Percentiles rank a stretch among this genome's conserved stretches.
These are phyloP conservation scores for Penicillium egyptiacum DNA, from an alignment of 495 filamentous ascomycete genomes.

Conservation along the genomic window DNA sequence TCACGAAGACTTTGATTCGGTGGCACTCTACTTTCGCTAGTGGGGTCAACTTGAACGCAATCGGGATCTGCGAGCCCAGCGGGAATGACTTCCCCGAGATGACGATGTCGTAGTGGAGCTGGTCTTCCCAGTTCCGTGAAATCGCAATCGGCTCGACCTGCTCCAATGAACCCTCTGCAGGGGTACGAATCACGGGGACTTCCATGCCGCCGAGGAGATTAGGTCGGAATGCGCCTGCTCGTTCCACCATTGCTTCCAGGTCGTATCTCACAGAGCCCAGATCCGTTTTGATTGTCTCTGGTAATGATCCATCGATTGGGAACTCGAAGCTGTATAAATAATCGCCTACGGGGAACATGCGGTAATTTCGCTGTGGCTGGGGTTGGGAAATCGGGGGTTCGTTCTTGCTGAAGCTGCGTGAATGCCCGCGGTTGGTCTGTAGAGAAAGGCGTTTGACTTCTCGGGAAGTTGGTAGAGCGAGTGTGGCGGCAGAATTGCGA, in stretches of 20 bases:
- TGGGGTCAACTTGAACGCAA: constrained; percentile 96
- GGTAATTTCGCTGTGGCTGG: constrained; percentile 85
- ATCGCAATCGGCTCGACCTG: constrained; percentile 96
- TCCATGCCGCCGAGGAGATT: constrained; percentile 86
- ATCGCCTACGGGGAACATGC: constrained; percentile 83
- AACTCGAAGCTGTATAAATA: constrained; percentile 96
- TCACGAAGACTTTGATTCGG: constrained; percentile 91
- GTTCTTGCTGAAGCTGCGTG: constrained; percentile 82
- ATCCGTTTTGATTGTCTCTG: constrained; percentile 89
- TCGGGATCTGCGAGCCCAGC: constrained; percentile 86
- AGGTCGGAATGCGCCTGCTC: constrained; percentile 87
- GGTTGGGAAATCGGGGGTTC: constrained; percentile 59
- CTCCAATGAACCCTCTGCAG: constrained; percentile 88
- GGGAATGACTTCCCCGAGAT: constrained; percentile 99
- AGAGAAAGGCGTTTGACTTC: constrained; percentile 71
- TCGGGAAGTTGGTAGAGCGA: constrained; percentile 41
- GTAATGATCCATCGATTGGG: constrained; percentile 85
- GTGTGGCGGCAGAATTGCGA: constrained; percentile 37
- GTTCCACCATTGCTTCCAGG: constrained; percentile 82
- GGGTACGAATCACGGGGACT: constrained; percentile 81
- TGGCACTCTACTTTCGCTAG: constrained; percentile 96
- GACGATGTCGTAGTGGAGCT: constrained; percentile 97
- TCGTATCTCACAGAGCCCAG: constrained; percentile 88
- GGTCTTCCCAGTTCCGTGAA: constrained; percentile 95
- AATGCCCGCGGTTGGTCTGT: constrained; percentile 68